phyloP scores from a whole-genome alignment of 768 basidiomycete genomes.

The Daedaleopsis sinensis region DNA sequence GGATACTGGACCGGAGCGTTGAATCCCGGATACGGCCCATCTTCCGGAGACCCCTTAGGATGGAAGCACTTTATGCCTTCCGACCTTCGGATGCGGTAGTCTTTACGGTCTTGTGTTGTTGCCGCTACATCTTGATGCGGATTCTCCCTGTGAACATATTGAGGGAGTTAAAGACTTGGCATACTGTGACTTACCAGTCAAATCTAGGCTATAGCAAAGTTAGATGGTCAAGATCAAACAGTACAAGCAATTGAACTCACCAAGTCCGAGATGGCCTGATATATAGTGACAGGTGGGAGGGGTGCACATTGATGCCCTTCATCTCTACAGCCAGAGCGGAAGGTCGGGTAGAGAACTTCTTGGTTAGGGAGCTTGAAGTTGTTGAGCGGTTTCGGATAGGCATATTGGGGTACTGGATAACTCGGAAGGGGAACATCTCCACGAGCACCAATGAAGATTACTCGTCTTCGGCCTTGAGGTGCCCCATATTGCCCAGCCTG shows the following conservation, averaged over 20 bases:
- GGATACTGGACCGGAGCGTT: conserved; percentile 45
- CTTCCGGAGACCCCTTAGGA: conserved; percentile 41
- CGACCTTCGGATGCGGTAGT: conserved; percentile 35
- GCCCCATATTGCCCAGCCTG: conserved; percentile 75
- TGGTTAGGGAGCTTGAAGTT: conserved; percentile 48
- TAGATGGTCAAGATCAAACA: neutral
- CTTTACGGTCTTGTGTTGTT: conserved; percentile 34
- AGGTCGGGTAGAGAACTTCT: conserved; percentile 42
- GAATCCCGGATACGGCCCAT: conserved; percentile 48
- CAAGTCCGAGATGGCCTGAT: conserved; percentile 71
- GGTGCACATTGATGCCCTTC: conserved; percentile 49
- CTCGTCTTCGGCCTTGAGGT: conserved; percentile 66
- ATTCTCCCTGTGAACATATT: conserved; percentile 47
- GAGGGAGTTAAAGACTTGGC: neutral
- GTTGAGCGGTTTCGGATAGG: conserved; percentile 39
- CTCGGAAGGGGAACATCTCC: conserved; percentile 58
- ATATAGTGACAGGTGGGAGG: conserved; percentile 55
- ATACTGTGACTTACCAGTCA: conserved; percentile 57
- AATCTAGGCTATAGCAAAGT: conserved; percentile 53
- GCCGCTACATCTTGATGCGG: conserved; percentile 51
- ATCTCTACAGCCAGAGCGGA: conserved; percentile 32
- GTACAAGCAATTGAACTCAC: conserved; percentile 43
- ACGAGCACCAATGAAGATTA: conserved; percentile 71
- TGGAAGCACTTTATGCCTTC: conserved; percentile 42
- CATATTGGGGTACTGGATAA: conserved; percentile 67